Conservation (phyloP, 176 grass and related monocot species). For the Paspalum notatum region DNA sequence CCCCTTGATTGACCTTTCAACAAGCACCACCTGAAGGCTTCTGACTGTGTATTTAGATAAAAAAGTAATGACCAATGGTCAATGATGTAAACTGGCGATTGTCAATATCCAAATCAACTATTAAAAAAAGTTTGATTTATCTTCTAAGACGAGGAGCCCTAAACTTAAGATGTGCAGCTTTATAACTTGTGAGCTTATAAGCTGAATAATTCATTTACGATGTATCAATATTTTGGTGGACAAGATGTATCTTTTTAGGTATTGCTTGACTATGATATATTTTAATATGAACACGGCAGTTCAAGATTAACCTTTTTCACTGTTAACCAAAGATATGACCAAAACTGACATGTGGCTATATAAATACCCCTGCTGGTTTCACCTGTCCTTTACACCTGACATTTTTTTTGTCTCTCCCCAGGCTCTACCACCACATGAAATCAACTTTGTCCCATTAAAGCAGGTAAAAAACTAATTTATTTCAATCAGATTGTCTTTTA, state of each 20-base stretch:
- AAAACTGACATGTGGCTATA: conserved; percentile 1
- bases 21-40: too few species aligned
- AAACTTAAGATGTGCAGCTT: neutral
- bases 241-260: neutral
- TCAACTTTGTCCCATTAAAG: conserved; percentile 88
- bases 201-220: conserved; percentile 20
- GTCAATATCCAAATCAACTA: neutral
- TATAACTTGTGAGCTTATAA: neutral
- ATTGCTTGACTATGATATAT: conserved; percentile 24
- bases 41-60: too few species aligned
- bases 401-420: conserved; percentile 42
- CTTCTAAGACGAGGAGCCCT: neutral
- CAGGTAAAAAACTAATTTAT: conserved; percentile 56
- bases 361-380: conserved; percentile 22
- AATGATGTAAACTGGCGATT: neutral
- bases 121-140: neutral
- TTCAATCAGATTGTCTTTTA: conserved; percentile 10
- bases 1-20: too few species aligned
- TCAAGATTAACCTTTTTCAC: neutral
- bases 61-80: neutral
- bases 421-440: conserved; percentile 76
- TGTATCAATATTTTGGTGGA: neutral
- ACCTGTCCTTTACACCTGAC: conserved; percentile 43
- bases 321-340: conserved; percentile 1
- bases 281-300: neutral